phyloP scores from a whole-genome alignment of 208 protist genomes.

The Leishmania lainsoni region DNA sequence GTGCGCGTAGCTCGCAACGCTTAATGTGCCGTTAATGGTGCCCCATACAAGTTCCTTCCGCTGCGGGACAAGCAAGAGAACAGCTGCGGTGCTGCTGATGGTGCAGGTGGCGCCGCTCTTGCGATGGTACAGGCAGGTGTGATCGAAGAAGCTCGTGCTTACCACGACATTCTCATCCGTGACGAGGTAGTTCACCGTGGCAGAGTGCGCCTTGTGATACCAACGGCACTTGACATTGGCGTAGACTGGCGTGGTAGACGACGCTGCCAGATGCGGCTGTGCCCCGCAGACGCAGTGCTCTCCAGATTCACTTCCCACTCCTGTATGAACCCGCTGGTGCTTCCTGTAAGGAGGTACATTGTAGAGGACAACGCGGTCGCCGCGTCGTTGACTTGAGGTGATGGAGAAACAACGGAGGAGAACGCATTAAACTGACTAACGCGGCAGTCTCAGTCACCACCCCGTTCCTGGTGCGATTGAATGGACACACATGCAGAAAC shows the following conservation, averaged over 20 bases:
- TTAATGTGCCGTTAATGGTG: constrained; percentile 50
- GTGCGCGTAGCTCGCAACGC: constrained; percentile 60
- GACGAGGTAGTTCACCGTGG: constrained; percentile 49
- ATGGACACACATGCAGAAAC: constrained; percentile 27
- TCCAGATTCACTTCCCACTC: constrained; percentile 43
- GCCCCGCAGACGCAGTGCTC: not conserved
- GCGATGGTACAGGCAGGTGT: constrained; percentile 51
- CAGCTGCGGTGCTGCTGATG: constrained; percentile 33
- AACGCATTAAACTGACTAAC: too few relatives aligned
- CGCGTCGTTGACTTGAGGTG: not conserved
- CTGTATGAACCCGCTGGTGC: constrained; percentile 61
- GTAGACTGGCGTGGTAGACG: not conserved
- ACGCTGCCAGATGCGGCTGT: not conserved
- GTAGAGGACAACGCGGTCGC: not conserved
- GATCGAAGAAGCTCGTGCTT: constrained; percentile 64
- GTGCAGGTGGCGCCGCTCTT: constrained; percentile 21
- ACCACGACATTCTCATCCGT: constrained; percentile 66
- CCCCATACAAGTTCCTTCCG: constrained; percentile 69
- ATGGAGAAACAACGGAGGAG: not conserved
- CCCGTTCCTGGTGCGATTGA: constrained; percentile 1
- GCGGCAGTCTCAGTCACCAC: not conserved
- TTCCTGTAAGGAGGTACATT: constrained; percentile 46
- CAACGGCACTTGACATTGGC: constrained; percentile 37
- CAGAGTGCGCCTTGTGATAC: constrained; percentile 61
- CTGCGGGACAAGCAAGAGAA: constrained; percentile 46